Evolutionary conservation across 75 land plant species (phyloP).

Genomic region (Isoetes taiwanensis): DNA sequence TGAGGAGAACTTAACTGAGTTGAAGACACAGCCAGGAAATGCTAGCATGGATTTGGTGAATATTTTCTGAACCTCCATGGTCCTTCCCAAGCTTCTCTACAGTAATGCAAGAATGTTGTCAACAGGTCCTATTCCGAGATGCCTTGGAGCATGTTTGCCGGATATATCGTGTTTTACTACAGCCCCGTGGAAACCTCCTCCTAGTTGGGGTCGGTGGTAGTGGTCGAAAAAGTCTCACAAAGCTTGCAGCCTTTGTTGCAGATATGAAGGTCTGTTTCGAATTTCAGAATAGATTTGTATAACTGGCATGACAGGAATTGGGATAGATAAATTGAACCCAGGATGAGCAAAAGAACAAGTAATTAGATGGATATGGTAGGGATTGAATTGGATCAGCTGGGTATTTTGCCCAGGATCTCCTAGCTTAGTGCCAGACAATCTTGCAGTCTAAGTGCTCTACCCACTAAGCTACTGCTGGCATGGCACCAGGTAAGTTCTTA

Average conservation of each 20-base stretch:
- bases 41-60: slow-evolving; percentile 22
- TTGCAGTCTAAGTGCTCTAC: too few species aligned
- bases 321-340: too few species aligned
- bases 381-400: too few species aligned
- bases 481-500: too few species aligned
- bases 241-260: slow-evolving; percentile 18
- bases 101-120: not conserved
- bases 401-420: too few species aligned
- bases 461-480: too few species aligned
- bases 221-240: slow-evolving; percentile 22
- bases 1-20: slow-evolving; percentile 16
- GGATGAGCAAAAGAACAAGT: too few species aligned
- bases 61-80: not conserved
- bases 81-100: not conserved
- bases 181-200: slow-evolving; percentile 21
- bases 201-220: slow-evolving; percentile 30
- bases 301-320: too few species aligned
- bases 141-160: slow-evolving; percentile 30
- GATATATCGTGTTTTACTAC: slow-evolving; percentile 19
- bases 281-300: too few species aligned
- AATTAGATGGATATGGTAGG: too few species aligned
- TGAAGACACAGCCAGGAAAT: slow-evolving; percentile 14
- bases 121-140: slow-evolving; percentile 23
- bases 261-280: slow-evolving; percentile 22
- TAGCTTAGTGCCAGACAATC: too few species aligned